phyloP scores from a whole-genome alignment of 208 protist genomes.

The Leishmania arabica region DNA sequence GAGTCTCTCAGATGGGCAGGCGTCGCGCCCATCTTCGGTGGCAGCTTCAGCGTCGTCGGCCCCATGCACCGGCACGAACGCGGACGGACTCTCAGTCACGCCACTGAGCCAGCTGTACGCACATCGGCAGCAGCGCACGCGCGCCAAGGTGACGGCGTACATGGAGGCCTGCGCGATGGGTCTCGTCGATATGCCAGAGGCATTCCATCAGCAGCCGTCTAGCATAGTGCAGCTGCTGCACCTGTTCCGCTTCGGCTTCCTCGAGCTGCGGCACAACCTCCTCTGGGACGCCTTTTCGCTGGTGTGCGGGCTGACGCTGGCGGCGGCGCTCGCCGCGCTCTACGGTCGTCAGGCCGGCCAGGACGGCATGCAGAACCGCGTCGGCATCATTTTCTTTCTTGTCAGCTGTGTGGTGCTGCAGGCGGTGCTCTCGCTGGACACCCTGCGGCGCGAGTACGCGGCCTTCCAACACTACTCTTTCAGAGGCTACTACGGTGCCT shows the following conservation, averaged over 20 bases:
- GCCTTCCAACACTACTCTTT: slow-evolving; percentile 52
- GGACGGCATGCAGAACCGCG: slow-evolving; percentile 67
- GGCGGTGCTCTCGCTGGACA: slow-evolving; percentile 45
- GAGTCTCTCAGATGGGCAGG: not conserved
- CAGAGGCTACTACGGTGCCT: slow-evolving; percentile 58
- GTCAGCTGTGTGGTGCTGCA: slow-evolving; percentile 66
- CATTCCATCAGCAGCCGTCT: slow-evolving; percentile 29
- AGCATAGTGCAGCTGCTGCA: slow-evolving; percentile 42
- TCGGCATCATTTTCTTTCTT: slow-evolving; percentile 73
- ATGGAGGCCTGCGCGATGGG: slow-evolving; percentile 56
- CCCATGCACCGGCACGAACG: not conserved
- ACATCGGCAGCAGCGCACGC: slow-evolving; percentile 16
- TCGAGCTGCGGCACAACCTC: slow-evolving; percentile 51
- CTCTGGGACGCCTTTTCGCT: slow-evolving; percentile 20
- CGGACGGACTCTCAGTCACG: slow-evolving; percentile 8
- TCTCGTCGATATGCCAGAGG: slow-evolving; percentile 27
- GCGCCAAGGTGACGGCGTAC: slow-evolving; percentile 36
- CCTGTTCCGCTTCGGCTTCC: slow-evolving; percentile 51
- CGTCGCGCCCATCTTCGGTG: not conserved
- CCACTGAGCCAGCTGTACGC: slow-evolving; percentile 29
- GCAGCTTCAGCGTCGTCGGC: not conserved
- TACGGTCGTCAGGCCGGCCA: slow-evolving; percentile 57
- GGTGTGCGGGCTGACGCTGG: slow-evolving; percentile 26
- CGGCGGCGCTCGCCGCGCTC: slow-evolving; percentile 44
- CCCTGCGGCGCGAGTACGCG: slow-evolving; percentile 49